Conservation (phyloP, 495 filamentous ascomycete genomes). For the Penicillium arizonense region DNA sequence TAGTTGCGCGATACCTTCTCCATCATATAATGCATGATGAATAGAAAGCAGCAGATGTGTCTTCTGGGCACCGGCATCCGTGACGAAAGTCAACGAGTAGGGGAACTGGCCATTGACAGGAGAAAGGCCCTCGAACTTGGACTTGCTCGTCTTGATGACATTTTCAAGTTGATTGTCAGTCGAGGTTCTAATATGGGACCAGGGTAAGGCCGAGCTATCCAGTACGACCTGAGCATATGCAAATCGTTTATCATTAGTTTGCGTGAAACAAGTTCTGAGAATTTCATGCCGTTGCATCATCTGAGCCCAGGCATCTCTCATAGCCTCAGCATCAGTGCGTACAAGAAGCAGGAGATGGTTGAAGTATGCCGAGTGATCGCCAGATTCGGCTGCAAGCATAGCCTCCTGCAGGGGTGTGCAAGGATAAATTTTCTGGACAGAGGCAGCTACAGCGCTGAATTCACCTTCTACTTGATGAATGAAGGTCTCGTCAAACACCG, state of each 20-base stretch:
- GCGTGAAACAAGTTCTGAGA: conserved; percentile 59
- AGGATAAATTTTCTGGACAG: conserved; percentile 59
- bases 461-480: conserved; percentile 12
- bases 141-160: conserved; percentile 20
- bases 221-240: conserved; percentile 62
- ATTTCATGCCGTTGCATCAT: conserved; percentile 60
- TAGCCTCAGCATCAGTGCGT: conserved; percentile 32
- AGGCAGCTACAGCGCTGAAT: conserved; percentile 22
- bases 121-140: conserved; percentile 18
- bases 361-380: conserved; percentile 44
- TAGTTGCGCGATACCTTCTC: conserved; percentile 62
- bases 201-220: conserved; percentile 19
- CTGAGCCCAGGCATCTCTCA: conserved; percentile 46
- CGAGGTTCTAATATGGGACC: conserved; percentile 14
- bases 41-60: conserved; percentile 55
- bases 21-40: conserved; percentile 84
- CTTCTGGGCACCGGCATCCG: conserved; percentile 9
- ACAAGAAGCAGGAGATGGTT: conserved; percentile 55
- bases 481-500: conserved; percentile 12
- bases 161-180: conserved; percentile 9
- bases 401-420: conserved; percentile 82
- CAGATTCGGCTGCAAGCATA: conserved; percentile 62
- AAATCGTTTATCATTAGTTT: conserved; percentile 46
- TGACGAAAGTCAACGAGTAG: conserved; percentile 26
- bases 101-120: conserved; percentile 25